phyloP scores from a whole-genome alignment of 2,329 filamentous ascomycete genomes.

The Colletotrichum graminicola region DNA sequence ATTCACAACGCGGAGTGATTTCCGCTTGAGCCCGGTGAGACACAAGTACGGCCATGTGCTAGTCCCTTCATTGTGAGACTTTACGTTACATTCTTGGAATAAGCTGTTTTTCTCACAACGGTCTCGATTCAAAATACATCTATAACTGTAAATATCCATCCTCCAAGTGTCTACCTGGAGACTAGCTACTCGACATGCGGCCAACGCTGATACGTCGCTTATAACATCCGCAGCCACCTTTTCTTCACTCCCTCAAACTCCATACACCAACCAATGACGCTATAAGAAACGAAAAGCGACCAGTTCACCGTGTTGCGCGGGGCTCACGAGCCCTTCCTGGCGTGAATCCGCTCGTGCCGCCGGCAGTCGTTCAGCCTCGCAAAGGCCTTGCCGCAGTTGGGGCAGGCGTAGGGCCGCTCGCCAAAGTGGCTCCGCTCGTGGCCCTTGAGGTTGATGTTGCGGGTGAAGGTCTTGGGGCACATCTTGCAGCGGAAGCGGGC shows the following conservation, averaged over 20 bases:
- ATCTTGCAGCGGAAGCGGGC: constrained; percentile 49
- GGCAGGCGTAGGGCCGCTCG: constrained; percentile 48
- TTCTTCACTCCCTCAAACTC: background rate
- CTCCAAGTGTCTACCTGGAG: background rate
- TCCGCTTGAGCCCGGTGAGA: too few species aligned
- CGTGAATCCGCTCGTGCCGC: constrained; percentile 50
- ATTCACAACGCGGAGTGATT: background rate
- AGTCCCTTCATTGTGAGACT: background rate
- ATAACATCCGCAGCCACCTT: background rate
- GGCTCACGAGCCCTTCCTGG: background rate
- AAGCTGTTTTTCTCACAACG: too few species aligned
- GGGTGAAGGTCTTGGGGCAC: constrained; percentile 55
- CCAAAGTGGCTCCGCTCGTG: constrained; percentile 55
- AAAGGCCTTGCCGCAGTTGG: constrained; percentile 50
- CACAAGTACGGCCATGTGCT: background rate
- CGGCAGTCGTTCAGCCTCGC: constrained; percentile 50
- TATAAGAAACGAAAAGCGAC: background rate
- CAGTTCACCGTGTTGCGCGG: background rate
- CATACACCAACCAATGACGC: background rate
- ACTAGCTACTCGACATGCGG: background rate
- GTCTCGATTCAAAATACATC: too few species aligned
- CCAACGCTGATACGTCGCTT: background rate
- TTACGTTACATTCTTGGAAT: too few species aligned
- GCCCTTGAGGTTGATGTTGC: constrained; percentile 51
- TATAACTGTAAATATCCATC: too few species aligned